Conservation (phyloP, 805 yeast genomes). For the Spathaspora hagerdaliae region DNA sequence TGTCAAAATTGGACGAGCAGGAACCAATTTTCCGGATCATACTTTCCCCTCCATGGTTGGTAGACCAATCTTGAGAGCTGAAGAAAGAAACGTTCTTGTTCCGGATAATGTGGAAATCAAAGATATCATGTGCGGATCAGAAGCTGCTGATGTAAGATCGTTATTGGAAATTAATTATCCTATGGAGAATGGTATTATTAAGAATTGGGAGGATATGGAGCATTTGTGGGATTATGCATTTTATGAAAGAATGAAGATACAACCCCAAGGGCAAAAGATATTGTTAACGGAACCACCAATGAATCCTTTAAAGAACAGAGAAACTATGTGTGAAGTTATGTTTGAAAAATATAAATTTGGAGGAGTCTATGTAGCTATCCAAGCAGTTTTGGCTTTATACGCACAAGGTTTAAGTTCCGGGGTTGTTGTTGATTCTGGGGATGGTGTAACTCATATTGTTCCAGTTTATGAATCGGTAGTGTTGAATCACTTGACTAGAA, state of each 20-base stretch:
- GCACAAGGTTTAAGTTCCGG: conserved; percentile 97
- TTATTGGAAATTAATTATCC: conserved; percentile 93
- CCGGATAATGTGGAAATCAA: conserved; percentile 71
- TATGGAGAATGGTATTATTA: conserved; percentile 97
- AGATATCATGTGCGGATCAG: conserved; percentile 97
- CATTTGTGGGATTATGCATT: conserved; percentile 97
- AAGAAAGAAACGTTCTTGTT: conserved; percentile 62
- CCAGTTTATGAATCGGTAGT: conserved; percentile 98
- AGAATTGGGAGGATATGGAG: conserved; percentile 98
- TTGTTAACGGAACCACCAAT: conserved; percentile 96
- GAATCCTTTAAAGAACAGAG: conserved; percentile 90
- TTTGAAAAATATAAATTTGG: conserved; percentile 87
- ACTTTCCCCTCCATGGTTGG: conserved; percentile 98
- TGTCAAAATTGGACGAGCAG: conserved; percentile 95
- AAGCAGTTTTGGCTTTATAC: conserved; percentile 95
- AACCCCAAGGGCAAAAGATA: conserved; percentile 71
- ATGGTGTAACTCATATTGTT: conserved; percentile 97
- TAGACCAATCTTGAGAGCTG: conserved; percentile 94
- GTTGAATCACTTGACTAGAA: conserved; percentile 85
- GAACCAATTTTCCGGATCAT: conserved; percentile 94
- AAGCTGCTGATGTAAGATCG: conserved; percentile 87
- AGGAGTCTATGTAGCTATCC: conserved; percentile 93
- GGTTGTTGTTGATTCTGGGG: conserved; percentile 98
- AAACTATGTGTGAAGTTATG: conserved; percentile 88
- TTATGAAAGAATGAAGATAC: conserved; percentile 81